A percentile compares a stretch with the other conserved stretches of the same genome.
Conservation (phyloP, 805 yeast species). For the Pichia kluyveri region DNA sequence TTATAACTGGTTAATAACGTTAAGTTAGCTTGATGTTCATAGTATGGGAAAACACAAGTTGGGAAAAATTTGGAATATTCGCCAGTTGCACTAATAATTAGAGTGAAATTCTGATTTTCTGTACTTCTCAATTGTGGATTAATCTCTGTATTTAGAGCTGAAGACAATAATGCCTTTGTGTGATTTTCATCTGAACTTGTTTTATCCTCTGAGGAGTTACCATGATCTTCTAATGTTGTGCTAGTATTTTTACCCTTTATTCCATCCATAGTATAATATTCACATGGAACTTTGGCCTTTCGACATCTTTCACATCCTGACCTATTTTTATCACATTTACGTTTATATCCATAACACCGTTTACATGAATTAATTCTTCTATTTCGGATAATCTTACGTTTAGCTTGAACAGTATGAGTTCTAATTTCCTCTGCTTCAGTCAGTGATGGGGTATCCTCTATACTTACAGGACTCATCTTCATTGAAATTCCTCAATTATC, state of each 20-base stretch:
- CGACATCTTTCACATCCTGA: slow-evolving; percentile 12
- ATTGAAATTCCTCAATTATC: too few species aligned
- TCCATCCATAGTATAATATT: slow-evolving; percentile 8
- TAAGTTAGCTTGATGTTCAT: slow-evolving; percentile 14
- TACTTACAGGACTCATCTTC: too few species aligned
- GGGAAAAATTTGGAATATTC: slow-evolving; percentile 18
- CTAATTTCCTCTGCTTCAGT: too few species aligned
- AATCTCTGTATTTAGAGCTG: slow-evolving; percentile 9
- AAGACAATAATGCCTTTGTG: neutral
- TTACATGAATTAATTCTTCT: slow-evolving; percentile 15
- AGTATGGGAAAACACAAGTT: slow-evolving; percentile 13
- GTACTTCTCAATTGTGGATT: slow-evolving; percentile 9
- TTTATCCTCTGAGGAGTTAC: slow-evolving; percentile 2
- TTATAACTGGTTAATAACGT: slow-evolving; percentile 9
- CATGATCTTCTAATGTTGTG: neutral
- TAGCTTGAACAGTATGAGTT: neutral
- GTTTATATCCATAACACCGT: slow-evolving; percentile 12
- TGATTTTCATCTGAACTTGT: neutral
- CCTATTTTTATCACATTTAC: slow-evolving; percentile 15
- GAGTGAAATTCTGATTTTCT: slow-evolving; percentile 15
- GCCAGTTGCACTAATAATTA: slow-evolving; percentile 6
- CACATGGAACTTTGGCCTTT: slow-evolving; percentile 9
- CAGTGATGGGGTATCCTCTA: too few species aligned
- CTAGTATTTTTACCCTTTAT: neutral
- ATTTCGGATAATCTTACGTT: slow-evolving; percentile 7